phyloP scores from a whole-genome alignment of 2,329 filamentous ascomycete genomes.

The Nemania sp. region DNA sequence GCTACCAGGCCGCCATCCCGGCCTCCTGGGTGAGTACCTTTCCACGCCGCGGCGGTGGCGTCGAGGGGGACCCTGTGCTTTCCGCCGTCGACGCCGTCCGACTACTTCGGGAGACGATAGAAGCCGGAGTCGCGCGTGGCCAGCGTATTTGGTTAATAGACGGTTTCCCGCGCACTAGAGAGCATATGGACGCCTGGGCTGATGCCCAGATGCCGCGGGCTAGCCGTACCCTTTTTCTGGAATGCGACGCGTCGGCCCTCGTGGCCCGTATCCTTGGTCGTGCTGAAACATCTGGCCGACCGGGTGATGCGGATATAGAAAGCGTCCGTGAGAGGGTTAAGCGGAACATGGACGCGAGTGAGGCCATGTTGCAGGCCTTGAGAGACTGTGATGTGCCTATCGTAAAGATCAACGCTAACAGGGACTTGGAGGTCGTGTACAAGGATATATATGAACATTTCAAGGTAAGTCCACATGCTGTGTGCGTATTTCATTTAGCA shows the following conservation, averaged over 20 bases:
- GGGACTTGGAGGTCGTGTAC: slow-evolving; percentile 34
- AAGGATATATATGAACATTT: slow-evolving; percentile 33
- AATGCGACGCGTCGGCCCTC: slow-evolving; percentile 31
- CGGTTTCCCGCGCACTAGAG: slow-evolving; percentile 39
- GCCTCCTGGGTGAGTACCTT: slow-evolving; percentile 44
- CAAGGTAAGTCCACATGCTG: slow-evolving; percentile 25
- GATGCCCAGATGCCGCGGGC: slow-evolving; percentile 31
- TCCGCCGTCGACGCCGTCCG: slow-evolving; percentile 33
- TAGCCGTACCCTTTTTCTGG: slow-evolving; percentile 30
- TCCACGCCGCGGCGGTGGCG: slow-evolving; percentile 30
- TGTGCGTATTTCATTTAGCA: neutral
- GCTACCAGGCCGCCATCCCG: slow-evolving; percentile 39
- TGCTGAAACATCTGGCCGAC: slow-evolving; percentile 35
- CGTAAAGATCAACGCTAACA: slow-evolving; percentile 29
- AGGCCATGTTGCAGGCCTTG: slow-evolving; percentile 8
- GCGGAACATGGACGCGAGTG: slow-evolving; percentile 14
- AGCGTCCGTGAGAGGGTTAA: slow-evolving; percentile 33
- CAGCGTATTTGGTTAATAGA: slow-evolving; percentile 42
- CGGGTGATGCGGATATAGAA: slow-evolving; percentile 34
- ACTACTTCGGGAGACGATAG: slow-evolving; percentile 38
- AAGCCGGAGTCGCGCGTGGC: slow-evolving; percentile 26
- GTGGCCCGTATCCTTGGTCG: slow-evolving; percentile 34
- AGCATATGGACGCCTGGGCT: slow-evolving; percentile 36
- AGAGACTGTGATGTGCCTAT: slow-evolving; percentile 27
- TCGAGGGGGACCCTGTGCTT: slow-evolving; percentile 31